Evolutionary conservation across 345 rosid genomes (phyloP).

Genomic region (Cochlearia excelsa): DNA sequence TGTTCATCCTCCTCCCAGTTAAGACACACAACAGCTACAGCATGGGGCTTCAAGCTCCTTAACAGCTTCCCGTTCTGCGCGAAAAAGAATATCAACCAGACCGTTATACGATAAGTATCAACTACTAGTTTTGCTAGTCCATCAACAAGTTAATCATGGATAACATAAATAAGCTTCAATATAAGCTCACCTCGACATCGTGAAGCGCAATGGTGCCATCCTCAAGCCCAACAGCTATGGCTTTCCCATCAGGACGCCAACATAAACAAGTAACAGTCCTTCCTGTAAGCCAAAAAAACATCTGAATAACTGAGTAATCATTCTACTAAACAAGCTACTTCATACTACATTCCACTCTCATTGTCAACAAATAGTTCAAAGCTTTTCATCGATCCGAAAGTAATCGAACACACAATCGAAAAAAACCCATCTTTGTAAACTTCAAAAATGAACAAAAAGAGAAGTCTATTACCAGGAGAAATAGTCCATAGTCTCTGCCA

Average conservation of each 20-base stretch:
- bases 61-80: slow-evolving; percentile 72
- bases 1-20: slow-evolving; percentile 82
- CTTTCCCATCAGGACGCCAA: slow-evolving; percentile 93
- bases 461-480: slow-evolving; percentile 48
- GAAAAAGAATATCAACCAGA: neutral
- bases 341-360: slow-evolving; percentile 2
- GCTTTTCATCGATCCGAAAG: slow-evolving; percentile 1
- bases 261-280: slow-evolving; percentile 62
- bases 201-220: slow-evolving; percentile 78
- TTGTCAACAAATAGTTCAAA: neutral
- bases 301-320: slow-evolving; percentile 10
- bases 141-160: slow-evolving; percentile 7
- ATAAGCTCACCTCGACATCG: slow-evolving; percentile 67
- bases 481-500: slow-evolving; percentile 92
- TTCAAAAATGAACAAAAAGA: neutral
- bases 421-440: neutral
- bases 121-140: neutral
- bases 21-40: slow-evolving; percentile 74
- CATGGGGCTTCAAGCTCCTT: slow-evolving; percentile 70
- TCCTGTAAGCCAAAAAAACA: slow-evolving; percentile 42
- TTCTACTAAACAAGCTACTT: slow-evolving; percentile 5
- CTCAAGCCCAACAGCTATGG: slow-evolving; percentile 78
- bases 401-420: neutral
- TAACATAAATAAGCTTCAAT: slow-evolving; percentile 6
- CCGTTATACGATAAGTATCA: no score